Evolutionary conservation across 2,329 filamentous ascomycete species (phyloP).

Genomic region (Penicillium capsulatum): DNA sequence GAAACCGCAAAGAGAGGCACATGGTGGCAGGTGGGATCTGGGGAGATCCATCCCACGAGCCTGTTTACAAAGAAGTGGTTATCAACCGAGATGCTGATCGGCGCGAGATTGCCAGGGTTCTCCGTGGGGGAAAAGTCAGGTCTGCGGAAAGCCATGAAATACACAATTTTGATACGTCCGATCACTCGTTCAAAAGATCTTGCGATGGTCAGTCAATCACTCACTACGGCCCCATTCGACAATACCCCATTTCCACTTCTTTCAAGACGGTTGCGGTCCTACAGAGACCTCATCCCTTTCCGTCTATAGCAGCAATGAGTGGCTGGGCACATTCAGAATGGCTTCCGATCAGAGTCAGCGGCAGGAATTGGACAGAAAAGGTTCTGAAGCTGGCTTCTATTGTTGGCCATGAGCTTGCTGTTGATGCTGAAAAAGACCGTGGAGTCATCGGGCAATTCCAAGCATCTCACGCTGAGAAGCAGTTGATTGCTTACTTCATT

Average conservation of each 20-base stretch:
- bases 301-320: not conserved
- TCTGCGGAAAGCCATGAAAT: conserved; percentile 7
- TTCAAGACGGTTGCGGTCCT: conserved; percentile 8
- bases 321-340: not conserved
- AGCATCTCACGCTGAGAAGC: conserved; percentile 1
- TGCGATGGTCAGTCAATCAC: conserved; percentile 1
- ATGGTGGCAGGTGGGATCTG: not conserved
- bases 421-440: not conserved
- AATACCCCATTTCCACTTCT: conserved; percentile 2
- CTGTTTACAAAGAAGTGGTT: conserved; percentile 5
- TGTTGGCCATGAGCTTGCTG: not conserved
- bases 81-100: conserved; percentile 6
- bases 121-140: not conserved
- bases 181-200: conserved; percentile 3
- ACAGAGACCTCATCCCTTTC: not conserved
- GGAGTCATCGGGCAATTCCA: not conserved
- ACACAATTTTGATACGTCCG: conserved; percentile 5
- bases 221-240: not conserved
- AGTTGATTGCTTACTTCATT: conserved; percentile 1
- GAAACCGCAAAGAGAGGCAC: not conserved
- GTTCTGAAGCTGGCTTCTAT: conserved; percentile 2
- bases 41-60: not conserved
- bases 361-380: conserved; percentile 8
- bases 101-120: conserved; percentile 8
- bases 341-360: conserved; percentile 5